Base-by-base conservation (phyloP, 306 rosid genomes). In the Abrus precatorius region DNA sequence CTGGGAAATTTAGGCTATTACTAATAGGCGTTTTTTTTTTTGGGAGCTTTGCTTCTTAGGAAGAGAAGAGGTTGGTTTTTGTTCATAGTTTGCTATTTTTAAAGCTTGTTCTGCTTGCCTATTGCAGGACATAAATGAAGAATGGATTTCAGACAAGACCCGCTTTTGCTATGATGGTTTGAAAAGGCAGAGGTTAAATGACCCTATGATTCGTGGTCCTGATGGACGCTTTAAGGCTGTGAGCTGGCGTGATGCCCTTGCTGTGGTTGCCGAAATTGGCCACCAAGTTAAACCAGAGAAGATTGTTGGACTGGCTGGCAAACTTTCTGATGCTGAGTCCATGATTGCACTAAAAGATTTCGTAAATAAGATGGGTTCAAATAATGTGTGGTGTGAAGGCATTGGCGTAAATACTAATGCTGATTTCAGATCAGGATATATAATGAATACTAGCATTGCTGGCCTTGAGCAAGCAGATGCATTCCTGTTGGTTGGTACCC, bases 61-160 rank as follows among this genome's bases (percentile, higher is more conserved):
- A 34, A 6, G 38, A 56, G 78, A 52, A 6, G 32, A 33, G 28
- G 73, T 6, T 60, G 27, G 38, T 66, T 60, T 78, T 28, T 47
- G 11, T 55, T 20, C 20, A 5, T 43, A 34, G 48, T 52, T 77
- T 56, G 65, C 9, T 76, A 20, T 67, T 10, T 44, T 45, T 44
- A 60, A 53, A 54, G 72, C 54, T 53, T 53, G 60, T 60, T 70
- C 76, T 49, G 66, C 75, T 80, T 81, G 63, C 44, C 66, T 13
- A 30, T 69, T 82, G 77, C 88, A 96, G 99, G 98, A 93, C 84
- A 92, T 96, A 82, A 96, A 96, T 86, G 99, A 96, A 85, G 99
- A 96, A 83, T 96, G 99, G 98, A 96, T 96, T 86, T 96, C 99
- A 47, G 99, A 96, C 85, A 96, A 96, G 85, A 96, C 98, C 81